Base-by-base conservation (phyloP, 306 rosid species). In the Inga oerstediana region DNA sequence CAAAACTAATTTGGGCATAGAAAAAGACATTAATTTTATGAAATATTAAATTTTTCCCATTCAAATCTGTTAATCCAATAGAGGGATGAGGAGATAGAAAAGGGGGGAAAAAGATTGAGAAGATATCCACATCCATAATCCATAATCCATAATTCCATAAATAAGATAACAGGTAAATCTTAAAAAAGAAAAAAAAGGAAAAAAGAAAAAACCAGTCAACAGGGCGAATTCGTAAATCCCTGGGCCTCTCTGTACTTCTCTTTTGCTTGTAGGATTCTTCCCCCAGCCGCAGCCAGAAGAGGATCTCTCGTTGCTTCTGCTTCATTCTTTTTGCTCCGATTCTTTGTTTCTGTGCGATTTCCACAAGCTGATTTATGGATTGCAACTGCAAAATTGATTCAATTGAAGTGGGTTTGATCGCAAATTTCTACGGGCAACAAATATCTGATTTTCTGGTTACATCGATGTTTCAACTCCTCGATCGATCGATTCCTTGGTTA, bases 331-430 rank as follows among this genome's bases (percentile, higher is more conserved):
- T 7, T 20, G 80, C 46, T 78, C 84, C 41, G 76, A 65, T 1
- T 73, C 41, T 52, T 72, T 65, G 11, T 37, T 62, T 84, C 75
- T 79, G 69, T 62, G 64, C 67, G 81, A 73, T 46, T 75, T 45
- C 49, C 69, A 41, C 52, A 52, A 75, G 51, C 69, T 84, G 71
- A 85, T 89, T 81, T 89, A 89, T 89, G 92, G 90, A 89, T 83
- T 87, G 76, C 77, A 51, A 78, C 43, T 81, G 74, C 88, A 76
- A 66, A 83, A 68, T 76, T 66, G 85, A 56, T 79, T 87, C 81
- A 64, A 59, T 74, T 27, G 88, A 87, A 71, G 74, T 46, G 46
- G 17, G 12, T 83, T 46, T 65, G 64, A 72, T 67, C 77, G 69
- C 80, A 4, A 49, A 67, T 79, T 51, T 81, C 75, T 77, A 51